Conservation (phyloP, 2,329 filamentous ascomycete species). For the Fusarium sublunatum region DNA sequence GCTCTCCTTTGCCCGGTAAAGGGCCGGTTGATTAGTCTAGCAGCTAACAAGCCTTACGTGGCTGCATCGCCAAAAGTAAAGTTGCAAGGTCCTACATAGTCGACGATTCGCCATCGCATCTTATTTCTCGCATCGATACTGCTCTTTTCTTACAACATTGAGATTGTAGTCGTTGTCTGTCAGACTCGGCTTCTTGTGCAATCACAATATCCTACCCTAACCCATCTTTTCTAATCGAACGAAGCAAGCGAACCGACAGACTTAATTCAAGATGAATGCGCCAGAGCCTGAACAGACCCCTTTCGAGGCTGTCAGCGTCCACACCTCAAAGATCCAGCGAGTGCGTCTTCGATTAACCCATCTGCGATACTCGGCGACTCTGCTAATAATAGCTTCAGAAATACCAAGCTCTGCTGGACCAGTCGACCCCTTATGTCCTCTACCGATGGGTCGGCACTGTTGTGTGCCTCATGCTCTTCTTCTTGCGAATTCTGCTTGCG, state of each 20-base stretch:
- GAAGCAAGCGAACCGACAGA: constrained; percentile 24
- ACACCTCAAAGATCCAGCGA: constrained; percentile 79
- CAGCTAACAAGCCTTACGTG: constrained; percentile 38
- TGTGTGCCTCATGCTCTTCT: constrained; percentile 81
- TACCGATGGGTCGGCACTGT: constrained; percentile 94
- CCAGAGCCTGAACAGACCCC: constrained; percentile 89
- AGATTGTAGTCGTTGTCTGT: constrained; percentile 13
- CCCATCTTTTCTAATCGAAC: constrained; percentile 7
- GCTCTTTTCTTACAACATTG: neutral
- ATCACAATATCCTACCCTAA: neutral
- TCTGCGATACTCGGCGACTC: constrained; percentile 4
- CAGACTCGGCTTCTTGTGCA: constrained; percentile 3
- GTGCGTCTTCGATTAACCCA: constrained; percentile 61
- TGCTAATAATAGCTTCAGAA: constrained; percentile 64
- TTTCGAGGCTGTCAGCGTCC: constrained; percentile 88
- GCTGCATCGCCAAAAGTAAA: constrained; percentile 44
- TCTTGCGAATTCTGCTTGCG: constrained; percentile 86
- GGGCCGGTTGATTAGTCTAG: constrained; percentile 30
- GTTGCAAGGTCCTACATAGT: constrained; percentile 16
- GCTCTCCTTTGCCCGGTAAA: constrained; percentile 37
- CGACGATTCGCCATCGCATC: constrained; percentile 24
- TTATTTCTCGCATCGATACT: constrained; percentile 19
- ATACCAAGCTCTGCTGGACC: constrained; percentile 94
- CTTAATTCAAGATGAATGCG: constrained; percentile 75
- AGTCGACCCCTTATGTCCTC: constrained; percentile 86